phyloP scores from a whole-genome alignment of 768 basidiomycete species.

The Calocybe indica region DNA sequence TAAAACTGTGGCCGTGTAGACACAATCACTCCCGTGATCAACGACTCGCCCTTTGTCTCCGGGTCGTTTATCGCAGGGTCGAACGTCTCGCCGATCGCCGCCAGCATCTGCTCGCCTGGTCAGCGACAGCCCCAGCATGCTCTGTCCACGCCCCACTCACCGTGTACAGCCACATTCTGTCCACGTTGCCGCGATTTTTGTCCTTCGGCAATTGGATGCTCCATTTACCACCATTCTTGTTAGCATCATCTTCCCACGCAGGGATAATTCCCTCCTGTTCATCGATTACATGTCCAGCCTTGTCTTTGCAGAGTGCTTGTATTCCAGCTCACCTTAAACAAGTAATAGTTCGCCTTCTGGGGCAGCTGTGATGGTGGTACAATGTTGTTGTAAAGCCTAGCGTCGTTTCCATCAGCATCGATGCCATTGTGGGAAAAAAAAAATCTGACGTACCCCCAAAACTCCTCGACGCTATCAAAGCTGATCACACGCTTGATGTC shows the following conservation, averaged over 20 bases:
- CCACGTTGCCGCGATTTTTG: constrained; percentile 79
- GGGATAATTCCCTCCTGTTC: constrained; percentile 89
- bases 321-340: constrained; percentile 75
- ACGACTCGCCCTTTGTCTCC: constrained; percentile 41
- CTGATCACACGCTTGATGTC: constrained; percentile 95
- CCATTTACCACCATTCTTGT: constrained; percentile 98
- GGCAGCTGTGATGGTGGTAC: constrained; percentile 91
- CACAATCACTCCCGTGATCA: constrained; percentile 92
- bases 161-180: constrained; percentile 98
- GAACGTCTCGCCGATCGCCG: constrained; percentile 98
- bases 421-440: not conserved
- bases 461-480: constrained; percentile 97
- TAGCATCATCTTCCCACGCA: constrained; percentile 96
- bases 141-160: constrained; percentile 33
- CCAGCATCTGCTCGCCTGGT: constrained; percentile 79
- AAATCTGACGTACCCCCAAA: constrained; percentile 79
- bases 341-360: constrained; percentile 97
- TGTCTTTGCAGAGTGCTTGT: not conserved
- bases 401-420: constrained; percentile 8
- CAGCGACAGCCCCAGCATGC: not conserved
- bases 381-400: constrained; percentile 93
- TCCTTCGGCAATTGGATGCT: constrained; percentile 95
- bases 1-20: constrained; percentile 94
- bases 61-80: constrained; percentile 64
- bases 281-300: constrained; percentile 3